A percentile compares a stretch with the other conserved stretches of the same genome.
These are phyloP conservation scores for Paxillus rubicundulus DNA, from an alignment of 768 basidiomycete species.

Conservation along the genomic window DNA sequence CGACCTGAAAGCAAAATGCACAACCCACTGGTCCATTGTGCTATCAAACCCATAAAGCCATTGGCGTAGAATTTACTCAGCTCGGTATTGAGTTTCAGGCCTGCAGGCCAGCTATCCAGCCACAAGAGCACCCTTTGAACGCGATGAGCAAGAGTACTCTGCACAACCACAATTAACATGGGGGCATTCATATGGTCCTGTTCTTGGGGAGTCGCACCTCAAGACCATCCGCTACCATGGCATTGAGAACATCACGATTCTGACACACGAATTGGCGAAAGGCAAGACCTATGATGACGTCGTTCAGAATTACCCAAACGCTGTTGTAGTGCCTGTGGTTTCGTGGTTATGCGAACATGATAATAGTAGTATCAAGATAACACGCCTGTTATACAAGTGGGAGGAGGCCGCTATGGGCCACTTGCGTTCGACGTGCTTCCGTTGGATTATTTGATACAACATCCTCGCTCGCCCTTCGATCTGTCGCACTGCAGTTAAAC, in stretches of 20 bases:
- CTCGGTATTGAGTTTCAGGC: constrained; percentile 93
- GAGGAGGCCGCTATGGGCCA: constrained; percentile 41
- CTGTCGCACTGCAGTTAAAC: constrained; percentile 49
- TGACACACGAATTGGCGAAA: constrained; percentile 70
- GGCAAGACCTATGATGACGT: constrained; percentile 79
- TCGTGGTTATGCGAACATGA: not conserved
- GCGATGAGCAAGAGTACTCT: constrained; percentile 29
- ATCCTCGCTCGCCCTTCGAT: constrained; percentile 51
- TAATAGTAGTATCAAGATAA: not conserved
- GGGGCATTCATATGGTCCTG: not conserved
- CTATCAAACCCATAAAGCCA: constrained; percentile 62
- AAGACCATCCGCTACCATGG: constrained; percentile 32
- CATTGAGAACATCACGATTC: constrained; percentile 51
- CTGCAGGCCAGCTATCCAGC: constrained; percentile 95
- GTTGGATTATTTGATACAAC: constrained; percentile 41
- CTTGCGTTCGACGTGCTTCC: constrained; percentile 34
- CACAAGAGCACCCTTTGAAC: constrained; percentile 61
- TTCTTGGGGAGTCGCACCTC: constrained; percentile 35
- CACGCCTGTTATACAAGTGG: constrained; percentile 67
- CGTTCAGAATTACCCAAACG: constrained; percentile 89
- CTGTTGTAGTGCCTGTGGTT: constrained; percentile 78
- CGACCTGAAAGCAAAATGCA: not conserved
- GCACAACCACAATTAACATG: not conserved
- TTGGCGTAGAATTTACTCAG: constrained; percentile 84
- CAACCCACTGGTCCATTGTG: constrained; percentile 69